Base-by-base conservation (phyloP, 441 rosid genomes). In the Croton setiger region DNA sequence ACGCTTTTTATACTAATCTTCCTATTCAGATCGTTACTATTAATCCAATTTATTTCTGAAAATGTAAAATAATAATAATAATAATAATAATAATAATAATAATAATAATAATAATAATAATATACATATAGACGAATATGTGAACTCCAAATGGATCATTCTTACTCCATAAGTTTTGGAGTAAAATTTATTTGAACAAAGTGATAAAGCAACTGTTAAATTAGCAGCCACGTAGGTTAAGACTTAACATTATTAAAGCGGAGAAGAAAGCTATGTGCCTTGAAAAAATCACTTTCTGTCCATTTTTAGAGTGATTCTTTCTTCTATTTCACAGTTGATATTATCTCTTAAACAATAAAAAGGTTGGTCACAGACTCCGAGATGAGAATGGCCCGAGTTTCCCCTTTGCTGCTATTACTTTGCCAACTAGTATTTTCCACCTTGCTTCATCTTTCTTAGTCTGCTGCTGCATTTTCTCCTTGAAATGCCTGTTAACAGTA, bases 391-490 rank as follows among this genome's bases (percentile, higher is more conserved):
- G 88, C n/a, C 87, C 84, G 7, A 77, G 56, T 9, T 83, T 80
- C 36, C 75, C 86, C 80, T 79, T 90, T 1, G 91, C 88, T 56
- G 84, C 78, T 23, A 71, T 74, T 65, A 93, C 88, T 77, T 86
- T 81, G 73, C 80, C 82, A 13, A 85, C 97, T 82, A 89, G 79
- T 80, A 80, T 69, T 68, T 79, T 81, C 96, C 92, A 86, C 74
- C 72, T 89, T 0, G 82, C 79, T 70, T 89, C 89, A 27, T 86
- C 92, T 81, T 83, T 93, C 87, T 83, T 89, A 70, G 81, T 79
- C 57, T 84, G 84, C 69, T 84, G 87, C 80, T 48, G 84, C 84
- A 85, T 79, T 78, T 84, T 93, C 45, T 78, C 91, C 80, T 85
- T 85, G 67, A 84, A 84, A 66, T 79, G 88, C 78, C 97, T 88